phyloP scores from a whole-genome alignment of 352 stramenopile genomes.

The Pythium apleroticum region DNA sequence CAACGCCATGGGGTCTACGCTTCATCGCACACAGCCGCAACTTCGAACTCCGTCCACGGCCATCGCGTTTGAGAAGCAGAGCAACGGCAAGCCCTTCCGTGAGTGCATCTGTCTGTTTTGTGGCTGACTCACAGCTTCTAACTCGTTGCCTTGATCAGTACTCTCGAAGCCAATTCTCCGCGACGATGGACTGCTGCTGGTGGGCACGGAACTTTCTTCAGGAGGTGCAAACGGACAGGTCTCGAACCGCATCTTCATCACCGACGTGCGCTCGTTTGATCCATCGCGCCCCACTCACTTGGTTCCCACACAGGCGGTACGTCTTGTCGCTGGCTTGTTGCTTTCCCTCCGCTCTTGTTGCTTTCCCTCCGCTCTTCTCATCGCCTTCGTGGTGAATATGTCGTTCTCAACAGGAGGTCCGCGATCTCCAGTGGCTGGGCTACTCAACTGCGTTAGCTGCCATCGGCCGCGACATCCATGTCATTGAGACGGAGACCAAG shows the following conservation, averaged over 20 bases:
- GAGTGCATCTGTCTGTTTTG: background rate
- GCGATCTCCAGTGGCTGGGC: slow-evolving; percentile 70
- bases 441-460: slow-evolving; percentile 46
- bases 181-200: slow-evolving; percentile 68
- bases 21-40: background rate
- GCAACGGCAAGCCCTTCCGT: slow-evolving; percentile 21
- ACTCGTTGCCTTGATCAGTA: slow-evolving; percentile 34
- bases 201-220: slow-evolving; percentile 53
- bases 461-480: slow-evolving; percentile 70
- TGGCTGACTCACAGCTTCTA: background rate
- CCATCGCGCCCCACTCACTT: slow-evolving; percentile 28
- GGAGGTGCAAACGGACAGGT: background rate
- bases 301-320: slow-evolving; percentile 48
- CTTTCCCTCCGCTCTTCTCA: too few relatives aligned
- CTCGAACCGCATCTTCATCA: slow-evolving; percentile 64
- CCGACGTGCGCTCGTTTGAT: slow-evolving; percentile 38
- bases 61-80: slow-evolving; percentile 18
- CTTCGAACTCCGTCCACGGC: background rate
- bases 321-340: slow-evolving; percentile 1
- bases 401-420: slow-evolving; percentile 46
- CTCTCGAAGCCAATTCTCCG: slow-evolving; percentile 77
- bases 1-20: background rate
- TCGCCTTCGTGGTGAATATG: too few relatives aligned
- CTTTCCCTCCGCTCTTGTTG: too few relatives aligned
- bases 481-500: slow-evolving; percentile 39